Percentiles rank a stretch among this genome's conserved stretches.
phyloP scores from a whole-genome alignment of 106 monocot species.

The Dioscorea dumetorum region DNA sequence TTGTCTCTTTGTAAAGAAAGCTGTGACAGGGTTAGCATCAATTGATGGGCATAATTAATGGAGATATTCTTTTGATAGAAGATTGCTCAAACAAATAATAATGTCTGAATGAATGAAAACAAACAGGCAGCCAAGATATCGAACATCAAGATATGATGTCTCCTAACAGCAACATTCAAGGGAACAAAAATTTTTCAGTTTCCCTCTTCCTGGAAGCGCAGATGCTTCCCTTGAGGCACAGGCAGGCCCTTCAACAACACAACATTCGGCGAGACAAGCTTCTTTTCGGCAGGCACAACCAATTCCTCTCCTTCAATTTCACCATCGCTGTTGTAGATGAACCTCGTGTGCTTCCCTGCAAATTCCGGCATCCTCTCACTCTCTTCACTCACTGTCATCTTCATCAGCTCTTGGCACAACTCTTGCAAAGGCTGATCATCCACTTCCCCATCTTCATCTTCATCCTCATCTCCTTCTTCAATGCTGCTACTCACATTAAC shows the following conservation, averaged over 20 bases:
- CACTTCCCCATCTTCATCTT: conserved; percentile 4
- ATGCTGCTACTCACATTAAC: conserved; percentile 29
- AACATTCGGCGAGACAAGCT: conserved; percentile 15
- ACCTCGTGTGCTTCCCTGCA: conserved; percentile 62
- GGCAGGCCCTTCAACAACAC: conserved; percentile 60
- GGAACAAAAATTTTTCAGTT: conserved; percentile 1
- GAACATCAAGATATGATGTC: too few relatives aligned
- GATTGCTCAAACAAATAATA: too few relatives aligned
- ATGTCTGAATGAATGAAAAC: too few relatives aligned
- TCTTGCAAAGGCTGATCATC: conserved; percentile 1
- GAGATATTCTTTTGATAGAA: too few relatives aligned
- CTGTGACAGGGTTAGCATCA: too few relatives aligned
- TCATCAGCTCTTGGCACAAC: not conserved
- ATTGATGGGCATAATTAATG: too few relatives aligned
- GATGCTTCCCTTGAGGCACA: conserved; percentile 69
- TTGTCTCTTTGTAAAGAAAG: too few relatives aligned
- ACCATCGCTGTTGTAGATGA: conserved; percentile 67
- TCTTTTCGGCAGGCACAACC: not conserved
- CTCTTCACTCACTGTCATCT: conserved; percentile 7
- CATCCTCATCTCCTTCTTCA: conserved; percentile 18
- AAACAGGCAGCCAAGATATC: too few relatives aligned
- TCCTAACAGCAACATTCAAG: too few relatives aligned
- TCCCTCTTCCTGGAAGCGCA: conserved; percentile 73
- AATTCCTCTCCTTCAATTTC: conserved; percentile 42
- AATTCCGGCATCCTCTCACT: conserved; percentile 31